Evolutionary conservation across 78 protist species (phyloP).

Genomic region (Dictyostelium capitatum): DNA sequence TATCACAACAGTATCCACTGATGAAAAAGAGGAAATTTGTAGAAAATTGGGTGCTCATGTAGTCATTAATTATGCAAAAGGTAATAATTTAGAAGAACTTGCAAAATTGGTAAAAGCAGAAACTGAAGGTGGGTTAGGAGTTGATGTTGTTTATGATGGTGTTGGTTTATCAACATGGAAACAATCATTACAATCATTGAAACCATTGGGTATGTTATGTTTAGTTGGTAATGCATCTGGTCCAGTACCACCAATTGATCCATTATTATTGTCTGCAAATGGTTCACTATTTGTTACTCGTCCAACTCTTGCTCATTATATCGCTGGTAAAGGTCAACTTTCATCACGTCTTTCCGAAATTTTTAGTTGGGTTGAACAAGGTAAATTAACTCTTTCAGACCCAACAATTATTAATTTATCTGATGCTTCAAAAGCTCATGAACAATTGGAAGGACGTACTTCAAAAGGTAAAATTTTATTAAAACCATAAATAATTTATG

Average conservation of each 20-base stretch:
- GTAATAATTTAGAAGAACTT: constrained; percentile 32
- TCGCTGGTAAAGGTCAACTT: constrained; percentile 25
- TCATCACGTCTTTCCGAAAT: constrained; percentile 5
- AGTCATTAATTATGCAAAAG: constrained; percentile 75
- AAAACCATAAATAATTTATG: constrained; percentile 5
- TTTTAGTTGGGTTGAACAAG: constrained; percentile 15
- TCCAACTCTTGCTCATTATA: constrained; percentile 78
- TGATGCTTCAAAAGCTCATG: constrained; percentile 57
- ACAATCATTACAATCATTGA: constrained; percentile 43
- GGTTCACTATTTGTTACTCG: constrained; percentile 86
- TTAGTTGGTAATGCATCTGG: constrained; percentile 90
- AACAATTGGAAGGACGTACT: constrained; percentile 28
- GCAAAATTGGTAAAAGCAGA: neutral
- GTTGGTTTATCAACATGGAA: constrained; percentile 88
- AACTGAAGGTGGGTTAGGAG: constrained; percentile 50
- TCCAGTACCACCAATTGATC: constrained; percentile 84
- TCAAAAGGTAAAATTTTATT: constrained; percentile 58
- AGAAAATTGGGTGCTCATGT: constrained; percentile 76
- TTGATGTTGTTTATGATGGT: constrained; percentile 88
- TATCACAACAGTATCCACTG: constrained; percentile 85
- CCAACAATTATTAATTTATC: constrained; percentile 7
- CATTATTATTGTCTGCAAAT: constrained; percentile 45
- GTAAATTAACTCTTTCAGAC: constrained; percentile 22
- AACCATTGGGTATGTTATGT: constrained; percentile 81
- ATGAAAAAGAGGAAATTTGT: constrained; percentile 82